phyloP scores from a whole-genome alignment of 371 early-diverging fungal genomes.

The Umbelopsis sp. region DNA sequence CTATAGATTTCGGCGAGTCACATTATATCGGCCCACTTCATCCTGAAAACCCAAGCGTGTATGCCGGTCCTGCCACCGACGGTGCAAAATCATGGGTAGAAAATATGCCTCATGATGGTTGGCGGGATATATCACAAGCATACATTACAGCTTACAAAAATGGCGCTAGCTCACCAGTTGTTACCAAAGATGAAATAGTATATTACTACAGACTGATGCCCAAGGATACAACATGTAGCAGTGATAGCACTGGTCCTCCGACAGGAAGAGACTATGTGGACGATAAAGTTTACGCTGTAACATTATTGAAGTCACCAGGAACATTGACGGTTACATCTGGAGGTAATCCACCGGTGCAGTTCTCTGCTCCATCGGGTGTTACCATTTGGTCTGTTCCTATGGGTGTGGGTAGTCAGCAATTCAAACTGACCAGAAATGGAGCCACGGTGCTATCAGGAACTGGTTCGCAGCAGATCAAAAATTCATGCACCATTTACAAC shows the following conservation, averaged over 20 bases:
- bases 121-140: slow-evolving; percentile 2
- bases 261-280: not conserved
- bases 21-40: slow-evolving; percentile 16
- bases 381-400: not conserved
- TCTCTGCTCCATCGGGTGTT: slow-evolving; percentile 5
- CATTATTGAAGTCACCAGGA: not conserved
- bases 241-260: not conserved
- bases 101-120: slow-evolving; percentile 8
- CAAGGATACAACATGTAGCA: not conserved
- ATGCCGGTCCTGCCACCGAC: not conserved
- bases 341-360: not conserved
- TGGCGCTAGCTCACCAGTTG: not conserved
- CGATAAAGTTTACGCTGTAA: slow-evolving; percentile 1
- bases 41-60: slow-evolving; percentile 5
- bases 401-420: slow-evolving; percentile 4
- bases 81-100: slow-evolving; percentile 7
- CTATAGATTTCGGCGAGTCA: not conserved
- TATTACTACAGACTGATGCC: slow-evolving; percentile 2
- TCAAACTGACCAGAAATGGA: not conserved
- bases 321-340: slow-evolving; percentile 4
- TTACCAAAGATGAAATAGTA: slow-evolving; percentile 9
- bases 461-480: not conserved
- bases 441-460: slow-evolving; percentile 3
- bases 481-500: slow-evolving; percentile 9
- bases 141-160: slow-evolving; percentile 12